Evolutionary conservation across 164 flowering plant species (phyloP), one percentile per base, ranked within the genome.

Genomic region (Nelumbo lutea): DNA sequence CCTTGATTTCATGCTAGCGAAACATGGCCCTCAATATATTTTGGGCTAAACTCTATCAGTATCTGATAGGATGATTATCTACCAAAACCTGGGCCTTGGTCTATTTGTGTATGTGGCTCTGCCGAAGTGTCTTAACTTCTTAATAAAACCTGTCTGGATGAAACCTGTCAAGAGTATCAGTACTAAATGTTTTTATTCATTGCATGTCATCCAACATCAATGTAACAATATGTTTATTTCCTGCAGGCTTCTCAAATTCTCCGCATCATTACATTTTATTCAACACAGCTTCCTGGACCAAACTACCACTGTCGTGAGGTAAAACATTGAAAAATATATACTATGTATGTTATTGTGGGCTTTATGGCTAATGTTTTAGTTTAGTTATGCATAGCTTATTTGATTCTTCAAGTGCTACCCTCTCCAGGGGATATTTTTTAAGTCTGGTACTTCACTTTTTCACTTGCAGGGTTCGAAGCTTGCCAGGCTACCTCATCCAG

Each of bases 231-330:
- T 3, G 47, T 56, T 55, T 69, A 70, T 11, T 64, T 53, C 9
- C 47, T 74, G 75, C 88, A 90, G 98, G 95, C 84, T 73, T 90
- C 85, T 79, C 98, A 95, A 83, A 8, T 75, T 73, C 97, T 95
- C 47, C 84, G 99, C 55, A 87, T 95, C 63, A 65, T 95, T 56
- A 88, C 99, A 59, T 92, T 92, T 78, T 90, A 87, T 77, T 86
- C 99, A 50, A 95, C 99, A 15, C 97, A 90, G 79, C 95, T 95
- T 82, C 99, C 99, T 69, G 97, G 99, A 68, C 99, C 98, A 66
- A 95, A 95, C 73, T 95, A 95, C 78, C 99, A 93, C 74, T 92
- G 99, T 56, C 98, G 98, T 42, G 99, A 93, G 97, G 99, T 90
- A 80, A 5, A 11, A 59, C 56, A 6, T 55, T 46, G 55, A 46